These are phyloP conservation scores for Curvularia spicifera DNA, from an alignment of 2,329 filamentous ascomycete genomes.

Conservation along the genomic window DNA sequence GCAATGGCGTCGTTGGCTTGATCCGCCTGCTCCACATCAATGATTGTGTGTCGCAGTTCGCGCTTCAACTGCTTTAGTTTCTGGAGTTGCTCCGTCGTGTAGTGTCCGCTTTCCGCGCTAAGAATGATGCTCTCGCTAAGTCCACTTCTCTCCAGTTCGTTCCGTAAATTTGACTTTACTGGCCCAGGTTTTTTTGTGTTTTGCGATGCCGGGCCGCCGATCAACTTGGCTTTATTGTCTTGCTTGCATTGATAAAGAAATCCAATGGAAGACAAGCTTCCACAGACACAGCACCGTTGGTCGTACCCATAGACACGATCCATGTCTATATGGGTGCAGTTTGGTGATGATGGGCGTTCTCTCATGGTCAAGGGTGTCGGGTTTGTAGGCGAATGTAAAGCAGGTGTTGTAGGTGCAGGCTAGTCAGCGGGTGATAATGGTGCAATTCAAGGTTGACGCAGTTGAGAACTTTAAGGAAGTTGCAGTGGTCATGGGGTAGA, in stretches of 20 bases:
- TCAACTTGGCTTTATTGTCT: slow-evolving; percentile 52
- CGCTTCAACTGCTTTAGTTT: slow-evolving; percentile 43
- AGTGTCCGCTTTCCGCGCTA: slow-evolving; percentile 43
- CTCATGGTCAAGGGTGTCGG: slow-evolving; percentile 17
- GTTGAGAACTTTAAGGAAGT: background rate
- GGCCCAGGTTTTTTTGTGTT: background rate
- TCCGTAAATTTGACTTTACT: slow-evolving; percentile 30
- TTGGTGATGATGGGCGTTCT: slow-evolving; percentile 34
- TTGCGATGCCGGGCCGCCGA: slow-evolving; percentile 10
- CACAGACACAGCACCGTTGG: slow-evolving; percentile 65
- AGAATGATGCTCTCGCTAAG: slow-evolving; percentile 45
- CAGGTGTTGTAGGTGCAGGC: background rate
- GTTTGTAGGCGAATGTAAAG: slow-evolving; percentile 1
- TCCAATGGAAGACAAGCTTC: slow-evolving; percentile 62
- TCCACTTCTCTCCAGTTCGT: slow-evolving; percentile 37
- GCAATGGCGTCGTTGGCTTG: slow-evolving; percentile 28
- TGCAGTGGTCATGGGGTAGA: background rate
- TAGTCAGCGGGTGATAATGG: background rate
- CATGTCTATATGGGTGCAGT: slow-evolving; percentile 73
- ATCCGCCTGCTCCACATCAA: slow-evolving; percentile 26
- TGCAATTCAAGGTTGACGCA: background rate
- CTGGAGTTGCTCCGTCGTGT: slow-evolving; percentile 41
- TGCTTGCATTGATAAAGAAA: slow-evolving; percentile 78
- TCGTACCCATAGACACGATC: slow-evolving; percentile 64
- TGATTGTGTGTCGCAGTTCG: slow-evolving; percentile 38